Base-by-base conservation (phyloP, 768 basidiomycete species). In the Cubamyces sp. region DNA sequence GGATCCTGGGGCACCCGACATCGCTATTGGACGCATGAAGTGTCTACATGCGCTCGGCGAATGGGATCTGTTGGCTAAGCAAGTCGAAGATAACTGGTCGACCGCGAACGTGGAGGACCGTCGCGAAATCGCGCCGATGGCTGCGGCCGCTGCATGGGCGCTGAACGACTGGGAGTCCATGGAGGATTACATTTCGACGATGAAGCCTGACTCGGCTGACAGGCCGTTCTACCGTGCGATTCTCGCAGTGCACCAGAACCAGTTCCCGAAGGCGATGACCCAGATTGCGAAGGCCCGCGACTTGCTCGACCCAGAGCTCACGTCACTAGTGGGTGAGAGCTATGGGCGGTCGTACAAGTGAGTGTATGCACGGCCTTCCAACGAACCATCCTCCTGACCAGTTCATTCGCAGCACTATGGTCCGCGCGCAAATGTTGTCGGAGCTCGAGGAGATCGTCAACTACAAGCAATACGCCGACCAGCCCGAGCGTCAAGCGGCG, bases 281-380 rank as follows among this genome's bases (percentile, higher is more conserved):
- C 94, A 98, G 62, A 96, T 99, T 71, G 88, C 90, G 40, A 92
- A 90, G 70, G 96, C 97, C 28, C 87, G 97, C 40, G 97, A 98
- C 71, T 78, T 94, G 25, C 79, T 98, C 39, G 94, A 98, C 71
- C 89, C 91, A 0, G 96, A 98, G 70, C 77, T 99, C 41, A 92
- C 88, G 0, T 91, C 93, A 0, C 86, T 98, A 68, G 92, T 95
- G 16, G 92, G 94, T 47, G 97, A 98, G 75, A 93, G 93, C 58
- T 98, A 98, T 77, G 94, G 92, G n/a, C 86, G 96, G 39, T 92
- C 95, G 1, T 98, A 98, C 75, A 94, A 94, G 96, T 96, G 67
- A 77, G 85, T 74, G 11, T 18, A 25, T 50, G 40, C 16, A n/a
- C 3, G 8, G 23, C 45, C 26, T 43, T 34, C 18, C n/a, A 14